A percentile compares a stretch with the other conserved stretches of the same genome.
Evolutionary conservation across 2,329 filamentous ascomycete species (phyloP).

Genomic region (Xylariaceae sp.): DNA sequence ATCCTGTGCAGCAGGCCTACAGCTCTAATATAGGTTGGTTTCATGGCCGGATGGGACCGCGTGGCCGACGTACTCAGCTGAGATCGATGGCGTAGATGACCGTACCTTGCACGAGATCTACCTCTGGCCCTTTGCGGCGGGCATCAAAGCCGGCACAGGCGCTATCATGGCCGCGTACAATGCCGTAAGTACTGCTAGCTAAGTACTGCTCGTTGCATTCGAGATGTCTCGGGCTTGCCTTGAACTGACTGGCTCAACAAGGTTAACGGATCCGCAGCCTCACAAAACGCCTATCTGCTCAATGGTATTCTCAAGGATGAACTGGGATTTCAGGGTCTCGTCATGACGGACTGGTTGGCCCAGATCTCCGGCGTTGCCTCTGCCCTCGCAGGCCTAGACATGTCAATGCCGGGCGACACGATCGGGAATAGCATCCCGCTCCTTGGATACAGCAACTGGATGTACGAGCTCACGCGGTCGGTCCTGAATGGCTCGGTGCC

Average conservation of each 20-base stretch:
- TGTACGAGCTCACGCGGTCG: constrained; percentile 47
- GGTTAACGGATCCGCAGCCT: constrained; percentile 61
- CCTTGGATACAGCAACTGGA: constrained; percentile 49
- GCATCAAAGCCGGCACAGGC: constrained; percentile 68
- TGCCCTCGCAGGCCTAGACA: constrained; percentile 67
- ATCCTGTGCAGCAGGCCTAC: constrained; percentile 45
- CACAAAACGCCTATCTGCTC: constrained; percentile 62
- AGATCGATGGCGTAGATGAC: constrained; percentile 24
- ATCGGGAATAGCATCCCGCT: constrained; percentile 42
- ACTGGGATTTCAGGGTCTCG: constrained; percentile 64
- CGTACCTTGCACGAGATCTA: constrained; percentile 62
- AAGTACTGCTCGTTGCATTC: not conserved
- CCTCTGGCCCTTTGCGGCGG: constrained; percentile 74
- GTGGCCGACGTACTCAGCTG: constrained; percentile 5
- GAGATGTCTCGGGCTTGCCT: not conserved
- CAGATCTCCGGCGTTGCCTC: constrained; percentile 69
- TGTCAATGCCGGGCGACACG: constrained; percentile 54
- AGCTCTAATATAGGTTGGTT: constrained; percentile 61
- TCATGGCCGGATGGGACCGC: not conserved
- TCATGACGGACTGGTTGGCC: constrained; percentile 70
- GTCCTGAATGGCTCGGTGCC: constrained; percentile 54
- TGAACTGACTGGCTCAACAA: constrained; percentile 25
- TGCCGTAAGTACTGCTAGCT: constrained; percentile 35
- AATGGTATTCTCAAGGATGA: constrained; percentile 70
- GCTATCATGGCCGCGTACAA: constrained; percentile 82